Evolutionary conservation across 805 yeast species (phyloP).

Genomic region (Teunomyces aglyptinius): DNA sequence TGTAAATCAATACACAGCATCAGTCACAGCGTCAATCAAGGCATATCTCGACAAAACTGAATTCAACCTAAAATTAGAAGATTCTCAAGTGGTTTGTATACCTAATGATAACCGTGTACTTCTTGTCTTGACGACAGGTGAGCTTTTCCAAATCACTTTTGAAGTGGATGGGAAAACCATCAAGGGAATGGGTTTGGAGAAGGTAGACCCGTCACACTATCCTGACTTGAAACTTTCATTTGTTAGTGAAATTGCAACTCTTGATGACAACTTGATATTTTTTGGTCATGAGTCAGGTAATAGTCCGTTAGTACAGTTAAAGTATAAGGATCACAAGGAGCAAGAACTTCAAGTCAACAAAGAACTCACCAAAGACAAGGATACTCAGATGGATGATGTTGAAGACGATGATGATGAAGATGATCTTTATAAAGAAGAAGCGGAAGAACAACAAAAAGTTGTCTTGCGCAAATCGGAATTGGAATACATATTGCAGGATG

Average conservation of each 20-base stretch:
- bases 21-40: conserved; percentile 34
- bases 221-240: conserved; percentile 34
- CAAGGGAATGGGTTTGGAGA: conserved; percentile 31
- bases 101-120: conserved; percentile 37
- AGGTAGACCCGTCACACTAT: conserved; percentile 22
- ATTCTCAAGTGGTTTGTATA: conserved; percentile 37
- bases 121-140: conserved; percentile 31
- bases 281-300: conserved; percentile 62
- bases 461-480: conserved; percentile 4
- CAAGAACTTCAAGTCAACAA: conserved; percentile 2
- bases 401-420: conserved; percentile 45
- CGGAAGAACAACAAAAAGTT: conserved; percentile 16
- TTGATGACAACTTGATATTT: conserved; percentile 49
- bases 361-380: not conserved
- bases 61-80: conserved; percentile 56
- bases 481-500: conserved; percentile 38
- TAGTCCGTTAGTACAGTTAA: conserved; percentile 49
- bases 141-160: conserved; percentile 33
- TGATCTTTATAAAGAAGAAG: conserved; percentile 36
- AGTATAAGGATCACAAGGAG: conserved; percentile 17
- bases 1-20: conserved; percentile 53
- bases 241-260: conserved; percentile 41
- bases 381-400: conserved; percentile 7
- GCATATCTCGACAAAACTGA: conserved; percentile 46
- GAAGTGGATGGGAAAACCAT: conserved; percentile 44